Percentiles rank a stretch among this genome's conserved stretches.
Evolutionary conservation across 106 monocot species (phyloP).

Genomic region (Cymbidium sinense): DNA sequence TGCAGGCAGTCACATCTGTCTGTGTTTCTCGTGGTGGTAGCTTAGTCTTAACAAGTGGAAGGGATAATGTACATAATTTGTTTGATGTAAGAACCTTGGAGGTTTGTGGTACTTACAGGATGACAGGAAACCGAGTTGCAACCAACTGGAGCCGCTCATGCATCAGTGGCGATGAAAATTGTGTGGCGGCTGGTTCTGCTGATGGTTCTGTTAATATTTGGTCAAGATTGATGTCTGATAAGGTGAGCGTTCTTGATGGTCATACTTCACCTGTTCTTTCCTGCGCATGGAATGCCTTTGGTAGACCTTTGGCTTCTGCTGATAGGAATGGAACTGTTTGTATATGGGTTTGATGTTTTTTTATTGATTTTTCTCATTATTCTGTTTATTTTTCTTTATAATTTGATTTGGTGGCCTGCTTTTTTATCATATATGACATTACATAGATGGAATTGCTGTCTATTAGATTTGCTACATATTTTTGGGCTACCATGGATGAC

Average conservation of each 20-base stretch:
- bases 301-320: constrained; percentile 52
- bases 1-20: constrained; percentile 71
- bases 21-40: constrained; percentile 59
- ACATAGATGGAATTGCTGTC: too few species aligned
- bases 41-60: constrained; percentile 71
- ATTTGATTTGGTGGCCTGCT: too few species aligned
- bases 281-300: constrained; percentile 67
- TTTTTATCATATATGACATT: too few species aligned
- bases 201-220: constrained; percentile 78
- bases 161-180: constrained; percentile 74
- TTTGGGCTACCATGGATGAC: too few species aligned
- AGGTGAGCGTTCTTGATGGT: constrained; percentile 47
- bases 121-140: constrained; percentile 44
- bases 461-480: too few species aligned
- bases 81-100: constrained; percentile 79
- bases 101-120: constrained; percentile 60
- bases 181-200: constrained; percentile 57
- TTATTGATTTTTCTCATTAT: too few species aligned
- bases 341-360: constrained; percentile 41
- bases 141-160: constrained; percentile 87
- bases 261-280: constrained; percentile 58
- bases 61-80: constrained; percentile 80
- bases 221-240: constrained; percentile 48
- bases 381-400: too few species aligned
- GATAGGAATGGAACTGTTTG: constrained; percentile 73